Percentiles rank a stretch among this genome's conserved stretches.
Evolutionary conservation across 495 filamentous ascomycete species (phyloP).

Genomic region (Bryoglossum gracile): DNA sequence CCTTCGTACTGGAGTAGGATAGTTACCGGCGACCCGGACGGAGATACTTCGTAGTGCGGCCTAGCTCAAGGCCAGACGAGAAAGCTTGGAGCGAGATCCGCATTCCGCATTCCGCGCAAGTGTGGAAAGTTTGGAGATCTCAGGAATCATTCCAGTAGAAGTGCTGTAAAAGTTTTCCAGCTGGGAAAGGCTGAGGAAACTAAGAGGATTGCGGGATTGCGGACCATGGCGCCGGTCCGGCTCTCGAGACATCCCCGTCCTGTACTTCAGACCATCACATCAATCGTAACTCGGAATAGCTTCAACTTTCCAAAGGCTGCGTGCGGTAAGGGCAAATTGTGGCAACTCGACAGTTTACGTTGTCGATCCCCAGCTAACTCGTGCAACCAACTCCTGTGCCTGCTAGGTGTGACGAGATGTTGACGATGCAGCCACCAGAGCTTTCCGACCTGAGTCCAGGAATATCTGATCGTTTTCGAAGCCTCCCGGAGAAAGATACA

Average conservation of each 20-base stretch:
- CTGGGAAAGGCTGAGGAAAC: too few species aligned
- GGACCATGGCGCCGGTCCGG: background rate
- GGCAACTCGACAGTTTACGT: too few species aligned
- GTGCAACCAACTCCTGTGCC: too few species aligned
- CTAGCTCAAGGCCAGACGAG: background rate
- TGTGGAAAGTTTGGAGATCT: background rate
- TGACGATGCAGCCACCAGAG: too few species aligned
- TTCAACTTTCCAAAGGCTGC: background rate
- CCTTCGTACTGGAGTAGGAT: too few species aligned
- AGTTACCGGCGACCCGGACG: background rate
- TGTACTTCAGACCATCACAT: background rate
- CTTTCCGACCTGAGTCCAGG: too few species aligned
- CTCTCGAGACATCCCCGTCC: background rate
- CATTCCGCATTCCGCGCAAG: background rate
- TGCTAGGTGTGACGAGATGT: too few species aligned
- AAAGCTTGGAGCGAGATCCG: background rate
- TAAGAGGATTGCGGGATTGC: too few species aligned
- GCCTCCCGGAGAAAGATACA: too few species aligned
- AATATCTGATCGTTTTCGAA: too few species aligned
- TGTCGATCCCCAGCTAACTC: too few species aligned
- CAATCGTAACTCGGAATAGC: background rate
- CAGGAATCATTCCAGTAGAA: background rate
- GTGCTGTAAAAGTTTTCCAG: background rate
- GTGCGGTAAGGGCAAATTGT: too few species aligned
- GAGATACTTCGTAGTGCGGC: background rate